Conservation (phyloP, 1,284 basidiomycete genomes). For the Marasmius sp. region DNA sequence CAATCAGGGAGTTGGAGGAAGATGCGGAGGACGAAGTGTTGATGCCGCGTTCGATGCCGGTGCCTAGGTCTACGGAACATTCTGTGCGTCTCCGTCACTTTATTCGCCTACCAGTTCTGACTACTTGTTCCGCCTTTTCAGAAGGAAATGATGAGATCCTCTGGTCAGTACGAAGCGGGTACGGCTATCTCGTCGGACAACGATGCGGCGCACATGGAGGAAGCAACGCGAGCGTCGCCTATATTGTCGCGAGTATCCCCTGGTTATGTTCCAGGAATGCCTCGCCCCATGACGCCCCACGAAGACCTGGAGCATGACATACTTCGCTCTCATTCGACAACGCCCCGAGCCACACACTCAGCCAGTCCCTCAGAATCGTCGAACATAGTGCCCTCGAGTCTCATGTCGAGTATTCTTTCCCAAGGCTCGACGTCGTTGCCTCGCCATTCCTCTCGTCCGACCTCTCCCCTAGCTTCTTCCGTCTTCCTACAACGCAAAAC, state of each 20-base stretch:
- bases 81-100: constrained; percentile 23
- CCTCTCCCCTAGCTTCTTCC: constrained; percentile 37
- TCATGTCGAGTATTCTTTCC: constrained; percentile 25
- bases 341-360: constrained; percentile 71
- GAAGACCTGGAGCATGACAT: constrained; percentile 67
- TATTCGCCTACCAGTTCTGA: constrained; percentile 2
- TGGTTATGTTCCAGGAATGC: constrained; percentile 87
- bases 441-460: constrained; percentile 46
- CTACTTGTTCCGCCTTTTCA: constrained; percentile 23
- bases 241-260: constrained; percentile 66
- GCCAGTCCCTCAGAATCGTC: constrained; percentile 7
- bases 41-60: constrained; percentile 61
- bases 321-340: constrained; percentile 71
- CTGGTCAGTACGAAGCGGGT: constrained; percentile 49
- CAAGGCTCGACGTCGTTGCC: constrained; percentile 40
- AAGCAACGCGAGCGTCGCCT: constrained; percentile 53
- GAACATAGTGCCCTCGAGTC: constrained; percentile 32
- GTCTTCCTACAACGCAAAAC: constrained; percentile 58
- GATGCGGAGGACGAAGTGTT: constrained; percentile 70
- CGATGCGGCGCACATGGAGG: constrained; percentile 41
- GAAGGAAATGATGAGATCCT: constrained; percentile 21
- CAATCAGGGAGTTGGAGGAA: constrained; percentile 70
- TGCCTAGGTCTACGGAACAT: constrained; percentile 36
- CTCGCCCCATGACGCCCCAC: constrained; percentile 79
- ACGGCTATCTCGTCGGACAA: constrained; percentile 70